Conservation (phyloP, 768 basidiomycete species). For the Boletus tylopilopsis region DNA sequence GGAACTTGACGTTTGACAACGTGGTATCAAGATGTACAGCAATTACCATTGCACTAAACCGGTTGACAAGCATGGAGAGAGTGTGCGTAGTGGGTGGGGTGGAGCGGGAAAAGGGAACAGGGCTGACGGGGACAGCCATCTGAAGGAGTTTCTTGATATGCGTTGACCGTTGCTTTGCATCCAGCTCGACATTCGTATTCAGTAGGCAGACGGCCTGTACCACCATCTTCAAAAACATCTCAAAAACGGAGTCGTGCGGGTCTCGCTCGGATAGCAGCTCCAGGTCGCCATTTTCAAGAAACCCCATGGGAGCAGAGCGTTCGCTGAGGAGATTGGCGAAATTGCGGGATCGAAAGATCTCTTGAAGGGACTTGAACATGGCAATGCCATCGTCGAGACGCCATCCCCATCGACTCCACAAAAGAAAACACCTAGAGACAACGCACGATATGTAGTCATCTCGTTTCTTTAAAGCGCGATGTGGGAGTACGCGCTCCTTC, state of each 20-base stretch:
- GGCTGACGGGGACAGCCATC: slow-evolving; percentile 66
- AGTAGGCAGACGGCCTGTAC: slow-evolving; percentile 48
- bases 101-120: slow-evolving; percentile 58
- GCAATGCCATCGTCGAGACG: slow-evolving; percentile 48
- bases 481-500: slow-evolving; percentile 37
- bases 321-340: slow-evolving; percentile 69
- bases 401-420: slow-evolving; percentile 82
- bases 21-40: slow-evolving; percentile 65
- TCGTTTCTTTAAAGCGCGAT: slow-evolving; percentile 44
- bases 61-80: slow-evolving; percentile 78
- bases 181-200: slow-evolving; percentile 32
- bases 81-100: slow-evolving; percentile 49
- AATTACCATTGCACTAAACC: slow-evolving; percentile 69
- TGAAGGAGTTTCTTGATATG: slow-evolving; percentile 67
- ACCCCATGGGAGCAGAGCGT: slow-evolving; percentile 63
- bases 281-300: slow-evolving; percentile 56
- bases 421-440: slow-evolving; percentile 66
- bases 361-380: slow-evolving; percentile 61
- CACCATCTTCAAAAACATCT: slow-evolving; percentile 78
- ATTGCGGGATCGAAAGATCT: slow-evolving; percentile 73
- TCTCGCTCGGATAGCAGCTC: slow-evolving; percentile 48
- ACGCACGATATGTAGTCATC: slow-evolving; percentile 72
- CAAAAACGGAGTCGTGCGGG: slow-evolving; percentile 65
- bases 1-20: slow-evolving; percentile 41
- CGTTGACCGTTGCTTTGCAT: slow-evolving; percentile 35